A percentile compares a stretch with the other conserved stretches of the same genome.
Evolutionary conservation across 768 basidiomycete genomes (phyloP).

Genomic region (Trametes elegans): DNA sequence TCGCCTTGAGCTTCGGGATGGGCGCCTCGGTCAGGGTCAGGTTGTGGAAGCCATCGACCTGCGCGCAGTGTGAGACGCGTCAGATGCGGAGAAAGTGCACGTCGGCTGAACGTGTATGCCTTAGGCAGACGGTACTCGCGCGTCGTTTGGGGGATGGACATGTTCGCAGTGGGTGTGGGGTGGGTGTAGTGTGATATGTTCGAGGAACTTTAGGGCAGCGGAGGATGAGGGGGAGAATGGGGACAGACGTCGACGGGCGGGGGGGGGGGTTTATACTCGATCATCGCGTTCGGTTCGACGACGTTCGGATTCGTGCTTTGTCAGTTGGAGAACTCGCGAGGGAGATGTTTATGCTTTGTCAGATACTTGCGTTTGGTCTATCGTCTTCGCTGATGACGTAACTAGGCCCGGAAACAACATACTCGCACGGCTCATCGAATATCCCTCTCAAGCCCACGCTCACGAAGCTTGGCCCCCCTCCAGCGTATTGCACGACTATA

Average conservation of each 20-base stretch:
- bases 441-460: no score
- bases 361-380: no score
- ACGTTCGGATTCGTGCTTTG: no score
- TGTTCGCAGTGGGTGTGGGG: not conserved
- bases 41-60: slow-evolving; percentile 30
- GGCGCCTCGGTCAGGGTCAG: slow-evolving; percentile 28
- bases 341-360: no score
- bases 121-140: slow-evolving; percentile 27
- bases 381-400: no score
- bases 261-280: not conserved
- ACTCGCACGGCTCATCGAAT: no score
- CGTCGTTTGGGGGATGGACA: slow-evolving; percentile 19
- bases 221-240: not conserved
- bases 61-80: not conserved
- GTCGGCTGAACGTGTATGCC: not conserved
- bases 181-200: not conserved
- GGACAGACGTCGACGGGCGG: not conserved
- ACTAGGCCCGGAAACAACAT: no score
- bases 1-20: slow-evolving; percentile 36
- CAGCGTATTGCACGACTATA: no score
- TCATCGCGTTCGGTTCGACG: no score
- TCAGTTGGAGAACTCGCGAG: no score
- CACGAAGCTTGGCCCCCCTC: no score
- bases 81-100: not conserved
- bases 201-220: no score